These are phyloP conservation scores for Aspergillus hancockii DNA, from an alignment of 495 filamentous ascomycete genomes.

Conservation along the genomic window DNA sequence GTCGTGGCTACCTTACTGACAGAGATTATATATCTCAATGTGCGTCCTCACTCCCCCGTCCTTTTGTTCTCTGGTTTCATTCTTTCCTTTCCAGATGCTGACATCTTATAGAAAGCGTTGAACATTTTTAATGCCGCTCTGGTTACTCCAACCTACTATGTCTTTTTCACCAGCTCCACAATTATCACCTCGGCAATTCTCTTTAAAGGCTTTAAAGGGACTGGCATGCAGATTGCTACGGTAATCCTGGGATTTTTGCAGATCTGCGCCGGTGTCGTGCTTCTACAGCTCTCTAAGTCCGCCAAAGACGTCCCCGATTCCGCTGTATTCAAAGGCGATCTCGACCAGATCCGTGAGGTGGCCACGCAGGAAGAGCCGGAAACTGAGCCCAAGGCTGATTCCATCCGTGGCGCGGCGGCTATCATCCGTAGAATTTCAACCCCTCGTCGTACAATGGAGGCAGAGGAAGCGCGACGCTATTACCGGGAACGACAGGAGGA, in stretches of 20 bases:
- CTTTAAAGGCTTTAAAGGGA: slow-evolving; percentile 93
- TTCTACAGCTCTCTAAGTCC: slow-evolving; percentile 95
- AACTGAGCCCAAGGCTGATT: slow-evolving; percentile 92
- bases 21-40: slow-evolving; percentile 94
- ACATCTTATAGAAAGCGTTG: slow-evolving; percentile 81
- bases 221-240: slow-evolving; percentile 75
- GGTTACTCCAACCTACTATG: slow-evolving; percentile 97
- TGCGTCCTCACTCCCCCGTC: slow-evolving; percentile 49
- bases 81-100: slow-evolving; percentile 20
- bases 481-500: slow-evolving; percentile 75
- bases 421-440: slow-evolving; percentile 83
- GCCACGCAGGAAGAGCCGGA: slow-evolving; percentile 94
- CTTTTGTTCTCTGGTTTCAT: background rate
- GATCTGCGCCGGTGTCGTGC: slow-evolving; percentile 94
- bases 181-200: slow-evolving; percentile 91
- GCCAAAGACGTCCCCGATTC: slow-evolving; percentile 96
- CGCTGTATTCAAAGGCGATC: slow-evolving; percentile 87
- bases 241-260: slow-evolving; percentile 92
- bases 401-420: slow-evolving; percentile 88
- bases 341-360: slow-evolving; percentile 93
- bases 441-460: slow-evolving; percentile 74
- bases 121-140: slow-evolving; percentile 97
- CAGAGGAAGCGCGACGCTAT: slow-evolving; percentile 76
- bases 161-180: slow-evolving; percentile 93
- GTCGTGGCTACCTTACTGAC: slow-evolving; percentile 84